Base-by-base conservation (phyloP, 1,139 yeast species). In the Geotrichum histeridarum region DNA sequence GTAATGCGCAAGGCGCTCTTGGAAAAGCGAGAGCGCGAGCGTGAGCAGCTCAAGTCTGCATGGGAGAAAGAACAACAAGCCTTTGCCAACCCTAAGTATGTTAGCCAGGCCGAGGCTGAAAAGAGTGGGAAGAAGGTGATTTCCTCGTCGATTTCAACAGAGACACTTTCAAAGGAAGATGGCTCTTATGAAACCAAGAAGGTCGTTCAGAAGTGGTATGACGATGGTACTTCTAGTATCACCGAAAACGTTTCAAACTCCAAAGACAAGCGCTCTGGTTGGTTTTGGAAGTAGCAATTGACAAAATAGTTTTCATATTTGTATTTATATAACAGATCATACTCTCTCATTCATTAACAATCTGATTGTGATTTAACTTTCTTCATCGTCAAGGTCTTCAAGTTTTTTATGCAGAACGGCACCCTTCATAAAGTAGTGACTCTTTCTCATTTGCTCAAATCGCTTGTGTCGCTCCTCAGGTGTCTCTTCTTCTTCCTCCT, bases 371-470 rank as follows among this genome's bases (percentile, higher is more conserved):
- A 5, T 22, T 22, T 62, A 27, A 17, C 33, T 31, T 11, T 56
- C 62, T 11, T 62, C 65, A 8, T 62, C 64, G 11, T 60, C 66
- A 12, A 61, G 67, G 11, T 60, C 68, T 17, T 65, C 71, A 7
- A 60, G 65, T n/a, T 60, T 63, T 8, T 60, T 61, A 9, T 64
- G 62, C 15, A 70, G 60, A 9, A 65, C 66, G 22, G 79, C 81
- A 48, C 77, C 93, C 65, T 83, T 86, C 74, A 84, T 71, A 63
- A 83, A 86, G 67, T 88, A 88, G 68, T 88, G 96, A 53, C 79
- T 73, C 65, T 85, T 86, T 62, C 96, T 79, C 78, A 81, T 75
- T 62, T 83, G 86, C 65, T 86, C 95, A 64, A 89, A 89, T 55
- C 76, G 70, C 59, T 70, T 75, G 66, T 86, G 94, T 62, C 78